Conservation (phyloP, 805 yeast genomes). For the Komagataella populi region DNA sequence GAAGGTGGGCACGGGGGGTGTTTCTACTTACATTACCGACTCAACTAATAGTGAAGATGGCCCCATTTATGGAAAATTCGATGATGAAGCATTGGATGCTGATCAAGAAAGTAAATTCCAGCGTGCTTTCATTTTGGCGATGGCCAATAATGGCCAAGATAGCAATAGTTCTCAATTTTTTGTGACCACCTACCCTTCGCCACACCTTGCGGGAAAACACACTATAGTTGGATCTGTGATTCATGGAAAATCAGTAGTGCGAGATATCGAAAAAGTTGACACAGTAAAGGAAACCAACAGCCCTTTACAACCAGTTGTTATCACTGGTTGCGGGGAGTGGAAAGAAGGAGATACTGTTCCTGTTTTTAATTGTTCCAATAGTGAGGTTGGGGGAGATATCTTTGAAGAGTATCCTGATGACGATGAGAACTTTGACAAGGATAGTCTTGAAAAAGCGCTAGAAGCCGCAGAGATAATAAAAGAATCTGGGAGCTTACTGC, state of each 20-base stretch:
- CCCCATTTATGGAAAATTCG: conserved; percentile 25
- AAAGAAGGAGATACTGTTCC: conserved; percentile 36
- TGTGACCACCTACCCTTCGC: conserved; percentile 52
- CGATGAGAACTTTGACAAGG: conserved; percentile 47
- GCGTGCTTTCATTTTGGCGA: conserved; percentile 37
- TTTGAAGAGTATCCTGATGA: conserved; percentile 75
- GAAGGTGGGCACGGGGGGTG: conserved; percentile 26
- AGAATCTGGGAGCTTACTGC: conserved; percentile 49
- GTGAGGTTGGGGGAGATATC: conserved; percentile 49
- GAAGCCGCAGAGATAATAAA: conserved; percentile 43
- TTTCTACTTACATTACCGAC: conserved; percentile 19
- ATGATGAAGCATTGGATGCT: conserved; percentile 31
- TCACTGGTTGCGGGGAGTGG: conserved; percentile 56
- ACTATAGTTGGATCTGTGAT: conserved; percentile 64
- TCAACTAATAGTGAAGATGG: conserved; percentile 7
- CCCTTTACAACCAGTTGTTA: conserved; percentile 22
- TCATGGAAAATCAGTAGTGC: conserved; percentile 54
- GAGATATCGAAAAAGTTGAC: conserved; percentile 44
- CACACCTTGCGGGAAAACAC: conserved; percentile 67
- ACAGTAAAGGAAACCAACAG: conserved; percentile 25
- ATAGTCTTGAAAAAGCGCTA: conserved; percentile 27
- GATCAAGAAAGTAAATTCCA: conserved; percentile 14
- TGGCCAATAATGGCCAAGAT: conserved; percentile 46
- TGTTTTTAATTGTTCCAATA: conserved; percentile 47
- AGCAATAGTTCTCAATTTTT: conserved; percentile 59